Evolutionary conservation across 1,284 basidiomycete genomes (phyloP).

Genomic region (Cryptococcus sp.): DNA sequence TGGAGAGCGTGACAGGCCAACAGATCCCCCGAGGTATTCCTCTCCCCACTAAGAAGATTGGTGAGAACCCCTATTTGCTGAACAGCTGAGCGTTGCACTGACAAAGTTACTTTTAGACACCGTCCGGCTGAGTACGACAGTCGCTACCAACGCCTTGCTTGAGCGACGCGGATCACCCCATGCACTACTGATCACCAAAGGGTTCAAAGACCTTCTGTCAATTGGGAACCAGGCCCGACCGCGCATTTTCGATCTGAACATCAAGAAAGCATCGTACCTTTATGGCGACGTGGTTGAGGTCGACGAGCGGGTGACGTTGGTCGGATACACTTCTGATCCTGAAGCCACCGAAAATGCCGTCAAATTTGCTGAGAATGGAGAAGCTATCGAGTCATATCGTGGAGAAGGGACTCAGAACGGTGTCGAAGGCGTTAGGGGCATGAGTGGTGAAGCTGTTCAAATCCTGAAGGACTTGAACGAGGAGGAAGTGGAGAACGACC

Average conservation of each 20-base stretch:
- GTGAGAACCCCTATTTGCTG: slow-evolving; percentile 16
- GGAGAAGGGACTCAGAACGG: slow-evolving; percentile 46
- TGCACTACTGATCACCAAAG: slow-evolving; percentile 87
- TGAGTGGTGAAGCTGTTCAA: slow-evolving; percentile 89
- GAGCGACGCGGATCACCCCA: slow-evolving; percentile 92
- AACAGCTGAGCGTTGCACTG: neutral
- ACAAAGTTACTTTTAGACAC: slow-evolving; percentile 63
- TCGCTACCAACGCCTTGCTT: slow-evolving; percentile 90
- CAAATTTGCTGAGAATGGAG: slow-evolving; percentile 68
- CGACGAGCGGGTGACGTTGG: slow-evolving; percentile 60
- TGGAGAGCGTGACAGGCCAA: slow-evolving; percentile 70
- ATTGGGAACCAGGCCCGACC: slow-evolving; percentile 78
- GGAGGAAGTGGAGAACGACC: slow-evolving; percentile 25
- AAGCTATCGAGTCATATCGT: slow-evolving; percentile 65
- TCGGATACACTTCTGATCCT: slow-evolving; percentile 89
- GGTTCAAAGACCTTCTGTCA: slow-evolving; percentile 74
- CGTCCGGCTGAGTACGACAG: slow-evolving; percentile 89
- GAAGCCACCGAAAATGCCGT: slow-evolving; percentile 71
- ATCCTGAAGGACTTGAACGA: slow-evolving; percentile 75
- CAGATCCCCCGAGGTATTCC: slow-evolving; percentile 66
- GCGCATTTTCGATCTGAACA: slow-evolving; percentile 77
- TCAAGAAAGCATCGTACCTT: slow-evolving; percentile 65
- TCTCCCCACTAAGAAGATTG: slow-evolving; percentile 80
- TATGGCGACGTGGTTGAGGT: slow-evolving; percentile 56
- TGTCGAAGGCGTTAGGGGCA: slow-evolving; percentile 67